A percentile compares a stretch with the other conserved stretches of the same genome.
Conservation (phyloP, 2,329 filamentous ascomycete genomes). For the Teratosphaeria nubilosa region DNA sequence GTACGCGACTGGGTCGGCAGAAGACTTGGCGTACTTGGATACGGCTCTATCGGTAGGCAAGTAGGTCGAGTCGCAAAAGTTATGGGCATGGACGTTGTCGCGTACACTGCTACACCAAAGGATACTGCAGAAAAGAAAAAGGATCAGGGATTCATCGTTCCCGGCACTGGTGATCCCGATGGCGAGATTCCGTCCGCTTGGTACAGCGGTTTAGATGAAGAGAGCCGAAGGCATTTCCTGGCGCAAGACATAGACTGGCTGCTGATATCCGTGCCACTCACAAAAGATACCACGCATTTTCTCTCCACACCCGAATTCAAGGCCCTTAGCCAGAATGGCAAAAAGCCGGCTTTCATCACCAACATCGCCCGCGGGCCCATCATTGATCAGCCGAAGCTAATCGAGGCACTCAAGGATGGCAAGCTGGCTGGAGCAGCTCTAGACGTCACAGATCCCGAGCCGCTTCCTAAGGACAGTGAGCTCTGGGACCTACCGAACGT, state of each 20-base stretch:
- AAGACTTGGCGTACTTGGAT: conserved; percentile 50
- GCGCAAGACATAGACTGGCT: conserved; percentile 47
- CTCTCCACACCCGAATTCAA: conserved; percentile 46
- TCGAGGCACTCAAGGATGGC: conserved; percentile 49
- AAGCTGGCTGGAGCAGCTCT: conserved; percentile 58
- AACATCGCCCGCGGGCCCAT: conserved; percentile 63
- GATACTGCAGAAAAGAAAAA: conserved; percentile 52
- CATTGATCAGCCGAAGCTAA: conserved; percentile 51
- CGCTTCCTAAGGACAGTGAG: conserved; percentile 55
- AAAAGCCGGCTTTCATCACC: conserved; percentile 43
- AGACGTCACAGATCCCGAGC: conserved; percentile 73
- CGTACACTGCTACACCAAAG: conserved; percentile 64
- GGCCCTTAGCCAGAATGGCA: conserved; percentile 19
- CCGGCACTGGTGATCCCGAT: conserved; percentile 53
- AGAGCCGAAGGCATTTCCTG: conserved; percentile 44
- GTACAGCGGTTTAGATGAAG: conserved; percentile 47
- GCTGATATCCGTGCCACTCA: conserved; percentile 48
- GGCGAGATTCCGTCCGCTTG: conserved; percentile 46
- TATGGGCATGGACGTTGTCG: conserved; percentile 60
- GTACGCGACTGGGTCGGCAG: conserved; percentile 48
- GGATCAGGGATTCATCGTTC: conserved; percentile 58
- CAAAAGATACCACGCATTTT: conserved; percentile 43
- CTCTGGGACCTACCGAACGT: conserved; percentile 62
- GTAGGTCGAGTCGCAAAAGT: conserved; percentile 28
- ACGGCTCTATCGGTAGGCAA: conserved; percentile 53